These are phyloP conservation scores for Boletus semigastroideus DNA, from an alignment of 1,284 basidiomycete species.

Conservation along the genomic window DNA sequence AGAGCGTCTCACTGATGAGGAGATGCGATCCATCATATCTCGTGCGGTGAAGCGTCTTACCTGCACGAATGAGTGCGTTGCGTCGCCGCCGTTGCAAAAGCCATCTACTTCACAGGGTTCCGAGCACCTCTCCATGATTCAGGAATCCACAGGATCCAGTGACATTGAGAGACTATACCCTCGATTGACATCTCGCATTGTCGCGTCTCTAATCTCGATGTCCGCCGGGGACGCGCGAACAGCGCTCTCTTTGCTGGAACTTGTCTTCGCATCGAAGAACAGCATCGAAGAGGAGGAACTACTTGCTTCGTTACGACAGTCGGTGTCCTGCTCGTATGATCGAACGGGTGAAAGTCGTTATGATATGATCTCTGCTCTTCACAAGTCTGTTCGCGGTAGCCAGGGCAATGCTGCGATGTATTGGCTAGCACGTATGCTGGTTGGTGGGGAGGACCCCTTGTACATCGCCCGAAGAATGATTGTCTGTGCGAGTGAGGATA, in stretches of 20 bases:
- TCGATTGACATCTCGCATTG: conserved; percentile 48
- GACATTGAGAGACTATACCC: conserved; percentile 27
- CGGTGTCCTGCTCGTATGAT: conserved; percentile 67
- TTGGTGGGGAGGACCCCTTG: conserved; percentile 85
- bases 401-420: conserved; percentile 84
- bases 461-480: conserved; percentile 82
- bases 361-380: conserved; percentile 87
- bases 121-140: conserved; percentile 12
- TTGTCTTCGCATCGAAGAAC: conserved; percentile 48
- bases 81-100: conserved; percentile 1
- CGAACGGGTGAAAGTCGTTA: conserved; percentile 77
- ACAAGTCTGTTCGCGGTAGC: conserved; percentile 83
- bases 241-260: conserved; percentile 65
- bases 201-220: conserved; percentile 54
- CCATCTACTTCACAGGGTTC: conserved; percentile 13
- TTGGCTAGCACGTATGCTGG: conserved; percentile 85
- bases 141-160: conserved; percentile 19
- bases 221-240: conserved; percentile 71
- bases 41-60: conserved; percentile 49
- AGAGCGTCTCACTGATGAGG: conserved; percentile 58
- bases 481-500: conserved; percentile 84
- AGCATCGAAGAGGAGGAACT: conserved; percentile 44
- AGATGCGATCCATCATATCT: conserved; percentile 52
- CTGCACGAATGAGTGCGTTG: not conserved
- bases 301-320: conserved; percentile 49